These are phyloP conservation scores for Saxophila tyrrhenica DNA, from an alignment of 495 filamentous ascomycete species.

Conservation along the genomic window DNA sequence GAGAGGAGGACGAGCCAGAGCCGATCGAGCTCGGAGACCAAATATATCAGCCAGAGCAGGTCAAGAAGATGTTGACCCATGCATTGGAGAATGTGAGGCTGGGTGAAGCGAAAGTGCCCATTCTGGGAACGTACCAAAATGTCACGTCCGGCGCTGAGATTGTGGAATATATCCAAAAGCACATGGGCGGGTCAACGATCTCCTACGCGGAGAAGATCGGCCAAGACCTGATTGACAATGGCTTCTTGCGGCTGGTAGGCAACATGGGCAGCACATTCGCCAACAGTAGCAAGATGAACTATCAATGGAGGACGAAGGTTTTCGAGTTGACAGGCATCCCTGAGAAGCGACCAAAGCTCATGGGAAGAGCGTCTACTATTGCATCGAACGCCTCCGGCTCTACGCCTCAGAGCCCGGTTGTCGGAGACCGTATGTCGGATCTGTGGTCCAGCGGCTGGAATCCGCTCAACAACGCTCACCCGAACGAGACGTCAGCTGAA, in stretches of 20 bases:
- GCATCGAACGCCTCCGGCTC: conserved; percentile 43
- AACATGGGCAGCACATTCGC: conserved; percentile 92
- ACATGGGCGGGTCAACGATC: conserved; percentile 67
- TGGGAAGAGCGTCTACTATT: conserved; percentile 45
- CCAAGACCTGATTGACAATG: conserved; percentile 78
- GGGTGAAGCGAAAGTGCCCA: conserved; percentile 85
- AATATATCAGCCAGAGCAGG: conserved; percentile 65
- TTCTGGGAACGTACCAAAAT: conserved; percentile 89
- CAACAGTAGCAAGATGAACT: conserved; percentile 93
- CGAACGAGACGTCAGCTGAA: conserved; percentile 82
- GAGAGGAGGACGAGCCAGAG: conserved; percentile 54
- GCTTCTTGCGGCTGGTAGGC: conserved; percentile 81
- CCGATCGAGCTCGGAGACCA: conserved; percentile 85
- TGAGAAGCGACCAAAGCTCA: conserved; percentile 60
- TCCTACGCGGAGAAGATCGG: conserved; percentile 86
- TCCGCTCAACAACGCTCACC: conserved; percentile 73
- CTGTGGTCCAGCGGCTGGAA: conserved; percentile 72
- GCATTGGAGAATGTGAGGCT: conserved; percentile 79
- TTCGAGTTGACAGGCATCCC: conserved; percentile 80
- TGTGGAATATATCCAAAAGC: conserved; percentile 82
- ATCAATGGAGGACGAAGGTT: conserved; percentile 89
- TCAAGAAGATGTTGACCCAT: conserved; percentile 80
- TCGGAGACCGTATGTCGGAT: conserved; percentile 38
- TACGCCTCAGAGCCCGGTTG: conserved; percentile 43
- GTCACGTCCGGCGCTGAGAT: conserved; percentile 84